These are phyloP conservation scores for Phytophthora hibernalis DNA, from an alignment of 352 stramenopile species.

Conservation along the genomic window DNA sequence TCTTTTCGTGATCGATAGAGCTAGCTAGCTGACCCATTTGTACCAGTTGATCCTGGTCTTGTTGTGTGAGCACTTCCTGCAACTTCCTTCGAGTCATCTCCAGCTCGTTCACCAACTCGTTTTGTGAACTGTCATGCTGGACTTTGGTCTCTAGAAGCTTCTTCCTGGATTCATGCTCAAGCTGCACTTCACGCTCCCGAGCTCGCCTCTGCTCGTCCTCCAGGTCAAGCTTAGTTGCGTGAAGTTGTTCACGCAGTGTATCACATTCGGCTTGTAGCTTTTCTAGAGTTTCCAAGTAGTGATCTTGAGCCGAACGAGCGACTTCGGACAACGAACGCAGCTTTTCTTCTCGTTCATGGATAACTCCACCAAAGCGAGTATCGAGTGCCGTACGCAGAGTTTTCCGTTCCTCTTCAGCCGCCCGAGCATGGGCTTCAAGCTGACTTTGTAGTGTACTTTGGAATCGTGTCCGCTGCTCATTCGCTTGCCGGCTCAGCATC, in stretches of 20 bases:
- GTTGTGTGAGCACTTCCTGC: conserved; percentile 60
- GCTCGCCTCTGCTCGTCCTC: conserved; percentile 48
- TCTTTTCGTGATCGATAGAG: conserved; percentile 57
- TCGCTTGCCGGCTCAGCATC: conserved; percentile 58
- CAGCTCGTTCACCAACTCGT: conserved; percentile 40
- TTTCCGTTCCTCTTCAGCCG: conserved; percentile 37
- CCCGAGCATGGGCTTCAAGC: conserved; percentile 19
- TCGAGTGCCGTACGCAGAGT: conserved; percentile 45
- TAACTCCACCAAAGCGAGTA: conserved; percentile 25
- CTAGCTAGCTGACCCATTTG: conserved; percentile 61
- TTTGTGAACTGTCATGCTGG: conserved; percentile 20
- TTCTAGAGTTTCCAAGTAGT: conserved; percentile 62
- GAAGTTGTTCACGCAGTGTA: conserved; percentile 38
- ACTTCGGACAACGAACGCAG: conserved; percentile 45
- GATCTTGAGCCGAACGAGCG: conserved; percentile 55
- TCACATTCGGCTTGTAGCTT: conserved; percentile 57
- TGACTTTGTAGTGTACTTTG: conserved; percentile 45
- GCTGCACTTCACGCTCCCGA: conserved; percentile 42
- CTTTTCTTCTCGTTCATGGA: conserved; percentile 40
- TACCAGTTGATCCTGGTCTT: conserved; percentile 71
- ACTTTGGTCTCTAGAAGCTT: conserved; percentile 24
- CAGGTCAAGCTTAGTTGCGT: conserved; percentile 35
- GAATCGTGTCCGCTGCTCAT: conserved; percentile 54
- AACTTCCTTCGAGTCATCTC: conserved; percentile 47
- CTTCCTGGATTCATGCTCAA: conserved; percentile 34